These are phyloP conservation scores for Dictyostelium brefeldianum DNA, from an alignment of 78 protist genomes.

Conservation along the genomic window DNA sequence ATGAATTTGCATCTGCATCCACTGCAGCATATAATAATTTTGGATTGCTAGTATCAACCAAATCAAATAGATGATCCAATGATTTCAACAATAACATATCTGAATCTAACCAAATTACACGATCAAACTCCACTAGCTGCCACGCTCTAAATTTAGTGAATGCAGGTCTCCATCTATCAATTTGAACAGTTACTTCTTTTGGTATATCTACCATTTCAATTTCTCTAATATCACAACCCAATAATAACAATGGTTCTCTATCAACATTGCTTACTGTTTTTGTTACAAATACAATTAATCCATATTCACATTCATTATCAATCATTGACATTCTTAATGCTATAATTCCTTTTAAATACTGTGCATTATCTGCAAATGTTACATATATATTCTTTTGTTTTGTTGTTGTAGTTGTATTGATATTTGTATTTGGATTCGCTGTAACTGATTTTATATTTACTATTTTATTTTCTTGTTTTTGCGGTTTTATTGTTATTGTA, in stretches of 20 bases:
- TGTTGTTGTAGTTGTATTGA: background rate
- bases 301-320: background rate
- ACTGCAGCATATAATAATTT: constrained; percentile 33
- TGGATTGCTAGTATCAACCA: background rate
- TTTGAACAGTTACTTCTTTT: constrained; percentile 19
- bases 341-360: constrained; percentile 47
- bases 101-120: constrained; percentile 70
- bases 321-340: constrained; percentile 56
- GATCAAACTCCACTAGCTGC: constrained; percentile 17
- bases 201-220: constrained; percentile 41
- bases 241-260: background rate
- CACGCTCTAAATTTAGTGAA: constrained; percentile 67
- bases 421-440: background rate
- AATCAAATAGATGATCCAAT: constrained; percentile 44
- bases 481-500: background rate
- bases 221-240: constrained; percentile 4
- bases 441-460: background rate
- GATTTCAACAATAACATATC: constrained; percentile 48
- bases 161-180: constrained; percentile 72
- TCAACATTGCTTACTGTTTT: background rate
- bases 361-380: constrained; percentile 55
- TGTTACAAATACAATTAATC: constrained; percentile 27
- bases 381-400: constrained; percentile 33
- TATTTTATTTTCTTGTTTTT: background rate
- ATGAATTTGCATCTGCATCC: constrained; percentile 68